Conservation (phyloP, 441 rosid genomes). For the Erodium chrysanthum region DNA sequence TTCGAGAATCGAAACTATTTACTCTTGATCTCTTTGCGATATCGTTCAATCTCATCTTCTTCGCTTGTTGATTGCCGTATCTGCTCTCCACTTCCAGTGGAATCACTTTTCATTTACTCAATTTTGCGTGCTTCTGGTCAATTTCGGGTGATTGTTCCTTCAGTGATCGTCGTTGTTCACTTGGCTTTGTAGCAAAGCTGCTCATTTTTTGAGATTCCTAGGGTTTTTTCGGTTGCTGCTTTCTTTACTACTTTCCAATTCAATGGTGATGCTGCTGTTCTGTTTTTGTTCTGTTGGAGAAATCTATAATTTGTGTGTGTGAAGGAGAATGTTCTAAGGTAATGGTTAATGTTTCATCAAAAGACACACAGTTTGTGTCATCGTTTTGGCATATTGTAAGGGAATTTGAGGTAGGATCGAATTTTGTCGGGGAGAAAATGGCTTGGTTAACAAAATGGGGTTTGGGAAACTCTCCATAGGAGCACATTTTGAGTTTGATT, state of each 20-base stretch:
- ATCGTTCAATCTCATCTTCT: neutral
- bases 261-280: neutral
- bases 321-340: neutral
- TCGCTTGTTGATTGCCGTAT: neutral
- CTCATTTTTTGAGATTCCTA: neutral
- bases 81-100: neutral
- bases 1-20: slow-evolving; percentile 14
- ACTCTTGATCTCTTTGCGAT: neutral
- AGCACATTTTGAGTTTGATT: neutral
- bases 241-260: neutral
- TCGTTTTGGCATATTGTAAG: neutral
- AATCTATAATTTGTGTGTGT: neutral
- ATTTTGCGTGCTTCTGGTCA: neutral
- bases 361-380: neutral
- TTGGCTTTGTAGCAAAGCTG: neutral
- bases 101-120: neutral
- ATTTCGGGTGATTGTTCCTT: neutral
- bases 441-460: neutral
- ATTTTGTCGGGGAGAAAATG: neutral
- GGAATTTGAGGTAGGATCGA: neutral
- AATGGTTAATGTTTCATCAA: neutral
- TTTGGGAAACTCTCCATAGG: neutral
- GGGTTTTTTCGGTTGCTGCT: neutral
- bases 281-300: neutral
- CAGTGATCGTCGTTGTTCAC: neutral